These are phyloP conservation scores for Myxozyma monticola DNA, from an alignment of 805 yeast genomes.

Conservation along the genomic window DNA sequence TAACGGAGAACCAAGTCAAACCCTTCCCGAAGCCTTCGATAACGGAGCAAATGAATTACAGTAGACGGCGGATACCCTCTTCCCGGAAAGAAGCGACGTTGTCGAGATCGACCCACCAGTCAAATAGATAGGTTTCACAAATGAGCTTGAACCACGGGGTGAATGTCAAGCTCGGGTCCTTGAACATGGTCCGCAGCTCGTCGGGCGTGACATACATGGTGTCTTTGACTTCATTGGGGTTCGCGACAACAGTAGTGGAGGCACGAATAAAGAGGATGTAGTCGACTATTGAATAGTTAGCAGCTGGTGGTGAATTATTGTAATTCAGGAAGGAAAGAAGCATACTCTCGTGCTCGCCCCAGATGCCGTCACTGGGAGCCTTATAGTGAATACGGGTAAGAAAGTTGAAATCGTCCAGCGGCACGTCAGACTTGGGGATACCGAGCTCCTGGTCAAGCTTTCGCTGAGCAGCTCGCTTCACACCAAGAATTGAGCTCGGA, in stretches of 20 bases:
- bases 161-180: conserved; percentile 62
- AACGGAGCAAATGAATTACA: no score
- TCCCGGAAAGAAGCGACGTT: conserved; percentile 52
- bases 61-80: conserved; percentile 36
- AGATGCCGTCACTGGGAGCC: conserved; percentile 71
- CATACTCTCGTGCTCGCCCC: conserved; percentile 92
- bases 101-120: conserved; percentile 88
- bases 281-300: conserved; percentile 50
- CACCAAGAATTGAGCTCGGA: conserved; percentile 69
- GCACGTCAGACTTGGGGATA: conserved; percentile 50
- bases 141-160: conserved; percentile 99
- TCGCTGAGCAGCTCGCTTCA: conserved; percentile 83
- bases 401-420: conserved; percentile 69
- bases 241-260: conserved; percentile 52
- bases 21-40: no score
- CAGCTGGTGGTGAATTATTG: not conserved
- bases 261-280: conserved; percentile 80
- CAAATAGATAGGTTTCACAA: conserved; percentile 83
- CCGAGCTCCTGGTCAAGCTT: conserved; percentile 94
- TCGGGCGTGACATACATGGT: conserved; percentile 66
- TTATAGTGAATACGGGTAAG: conserved; percentile 93
- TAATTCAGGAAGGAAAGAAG: no score
- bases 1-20: no score
- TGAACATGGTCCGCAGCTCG: conserved; percentile 74
- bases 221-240: conserved; percentile 85